phyloP scores from a whole-genome alignment of 495 filamentous ascomycete genomes.

The Talaromyces borbonicus region DNA sequence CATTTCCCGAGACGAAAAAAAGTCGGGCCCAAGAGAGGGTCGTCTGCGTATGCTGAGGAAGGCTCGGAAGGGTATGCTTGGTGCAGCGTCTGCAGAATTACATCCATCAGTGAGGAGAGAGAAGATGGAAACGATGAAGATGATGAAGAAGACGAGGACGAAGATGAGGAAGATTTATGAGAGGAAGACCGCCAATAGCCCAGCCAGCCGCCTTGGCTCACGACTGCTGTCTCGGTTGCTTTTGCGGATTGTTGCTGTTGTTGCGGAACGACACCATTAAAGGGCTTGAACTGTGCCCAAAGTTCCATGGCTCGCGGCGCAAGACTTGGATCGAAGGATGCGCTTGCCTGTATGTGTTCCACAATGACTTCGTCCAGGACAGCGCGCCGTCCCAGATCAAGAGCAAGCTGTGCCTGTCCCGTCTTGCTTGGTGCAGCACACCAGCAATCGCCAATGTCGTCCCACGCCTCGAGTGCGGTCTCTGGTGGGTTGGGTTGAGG shows the following conservation, averaged over 20 bases:
- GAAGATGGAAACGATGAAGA: constrained; percentile 5
- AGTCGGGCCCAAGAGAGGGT: constrained; percentile 20
- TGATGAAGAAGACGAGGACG: constrained; percentile 1
- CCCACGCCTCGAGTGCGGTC: constrained; percentile 29
- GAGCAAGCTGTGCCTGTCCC: constrained; percentile 31
- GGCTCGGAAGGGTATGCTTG: constrained; percentile 19
- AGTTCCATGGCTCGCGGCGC: constrained; percentile 39
- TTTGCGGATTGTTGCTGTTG: constrained; percentile 1
- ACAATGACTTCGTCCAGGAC: constrained; percentile 38
- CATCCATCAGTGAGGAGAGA: constrained; percentile 18
- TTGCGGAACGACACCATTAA: neutral
- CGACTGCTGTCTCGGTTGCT: constrained; percentile 4
- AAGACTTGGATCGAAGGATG: constrained; percentile 20
- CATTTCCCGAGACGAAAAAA: constrained; percentile 38
- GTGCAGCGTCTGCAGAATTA: constrained; percentile 24
- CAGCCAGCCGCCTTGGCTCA: constrained; percentile 1
- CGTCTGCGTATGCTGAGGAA: constrained; percentile 23
- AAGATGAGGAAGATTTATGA: neutral
- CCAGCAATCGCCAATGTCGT: constrained; percentile 40
- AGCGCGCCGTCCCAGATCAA: constrained; percentile 25
- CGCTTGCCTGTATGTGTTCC: constrained; percentile 32
- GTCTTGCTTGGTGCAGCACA: constrained; percentile 26
- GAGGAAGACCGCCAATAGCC: neutral
- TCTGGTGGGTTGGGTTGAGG: constrained; percentile 15
- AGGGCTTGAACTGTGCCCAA: constrained; percentile 27